These are phyloP conservation scores for Ceratopteris richardii DNA, from an alignment of 75 land plant genomes.

Conservation along the genomic window DNA sequence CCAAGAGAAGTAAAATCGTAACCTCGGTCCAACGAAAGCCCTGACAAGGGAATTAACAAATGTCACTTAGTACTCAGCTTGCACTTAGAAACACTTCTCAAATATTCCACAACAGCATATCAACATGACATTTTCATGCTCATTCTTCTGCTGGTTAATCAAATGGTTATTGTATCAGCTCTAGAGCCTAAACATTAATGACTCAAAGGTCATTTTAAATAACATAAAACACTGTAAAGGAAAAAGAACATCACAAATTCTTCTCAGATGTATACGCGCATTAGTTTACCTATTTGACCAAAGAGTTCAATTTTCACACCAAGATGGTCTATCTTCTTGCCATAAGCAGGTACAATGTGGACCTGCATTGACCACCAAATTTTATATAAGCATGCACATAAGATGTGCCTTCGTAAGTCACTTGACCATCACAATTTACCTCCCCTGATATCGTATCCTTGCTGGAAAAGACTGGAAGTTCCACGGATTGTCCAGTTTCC, in stretches of 20 bases:
- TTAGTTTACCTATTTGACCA: conserved; percentile 81
- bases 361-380: conserved; percentile 36
- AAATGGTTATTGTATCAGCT: too few relatives aligned
- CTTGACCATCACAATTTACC: too few relatives aligned
- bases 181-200: too few relatives aligned
- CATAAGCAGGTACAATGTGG: conserved; percentile 65
- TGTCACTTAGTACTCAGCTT: not conserved
- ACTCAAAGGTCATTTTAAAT: too few relatives aligned
- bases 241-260: too few relatives aligned
- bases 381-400: not conserved
- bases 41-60: conserved; percentile 34
- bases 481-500: conserved; percentile 77
- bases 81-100: too few relatives aligned
- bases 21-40: conserved; percentile 87
- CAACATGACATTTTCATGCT: too few relatives aligned
- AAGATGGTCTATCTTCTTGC: conserved; percentile 85
- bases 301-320: conserved; percentile 94
- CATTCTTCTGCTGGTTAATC: too few relatives aligned
- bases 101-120: too few relatives aligned
- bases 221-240: too few relatives aligned
- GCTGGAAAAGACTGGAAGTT: conserved; percentile 86
- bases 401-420: too few relatives aligned
- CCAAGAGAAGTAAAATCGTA: conserved; percentile 98
- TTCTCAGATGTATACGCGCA: too few relatives aligned
- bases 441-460: conserved; percentile 87